Evolutionary conservation across 495 filamentous ascomycete genomes (phyloP), one percentile per base, ranked within the genome.

Genomic region (Podospora conica): DNA sequence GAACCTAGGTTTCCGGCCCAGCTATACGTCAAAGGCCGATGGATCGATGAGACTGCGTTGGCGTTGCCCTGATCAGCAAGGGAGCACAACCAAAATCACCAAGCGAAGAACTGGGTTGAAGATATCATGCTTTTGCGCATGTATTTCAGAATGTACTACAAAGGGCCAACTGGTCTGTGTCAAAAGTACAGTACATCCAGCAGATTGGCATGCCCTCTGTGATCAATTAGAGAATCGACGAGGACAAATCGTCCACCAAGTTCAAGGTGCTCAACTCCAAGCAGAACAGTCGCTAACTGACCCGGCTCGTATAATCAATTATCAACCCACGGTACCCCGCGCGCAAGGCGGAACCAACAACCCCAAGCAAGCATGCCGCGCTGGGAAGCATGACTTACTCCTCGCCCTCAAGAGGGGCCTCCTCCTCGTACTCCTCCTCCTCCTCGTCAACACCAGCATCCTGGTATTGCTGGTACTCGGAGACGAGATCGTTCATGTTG

Each of bases 401-500:
- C 71, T 85, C 83, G 65, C 78, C 82, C 78, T 86, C 83, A 59
- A 74, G 64, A 61, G 79, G 81, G 27, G 77, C 76, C 73, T 87
- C 86, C 77, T 88, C 86, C 76, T 87, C 86, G 73, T 87, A 85
- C 67, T 85, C 81, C 77, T 86, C 84, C 77, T 88, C 85, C 60
- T 87, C 86, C 76, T 87, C 86, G 64, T 86, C 86, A 76, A 97
- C 86, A 71, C 91, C 91, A 74, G 95, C 95, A 76, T 99, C 95
- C 86, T 99, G 95, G 87, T 99, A 99, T 81, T 99, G 96, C 87
- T 99, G 95, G 87, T 99, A 99, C 81, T 99, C 95, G 66, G 94
- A 97, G 68, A 99, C 95, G 80, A 99, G 84, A 81, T 99, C 95
- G 85, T 98, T 99, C 95, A 99, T 99, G 86, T 99, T 99, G 85